Percentiles rank a stretch among this genome's conserved stretches.
Conservation (phyloP, 2,329 filamentous ascomycete species). For the Arthrobotrys sinensis region DNA sequence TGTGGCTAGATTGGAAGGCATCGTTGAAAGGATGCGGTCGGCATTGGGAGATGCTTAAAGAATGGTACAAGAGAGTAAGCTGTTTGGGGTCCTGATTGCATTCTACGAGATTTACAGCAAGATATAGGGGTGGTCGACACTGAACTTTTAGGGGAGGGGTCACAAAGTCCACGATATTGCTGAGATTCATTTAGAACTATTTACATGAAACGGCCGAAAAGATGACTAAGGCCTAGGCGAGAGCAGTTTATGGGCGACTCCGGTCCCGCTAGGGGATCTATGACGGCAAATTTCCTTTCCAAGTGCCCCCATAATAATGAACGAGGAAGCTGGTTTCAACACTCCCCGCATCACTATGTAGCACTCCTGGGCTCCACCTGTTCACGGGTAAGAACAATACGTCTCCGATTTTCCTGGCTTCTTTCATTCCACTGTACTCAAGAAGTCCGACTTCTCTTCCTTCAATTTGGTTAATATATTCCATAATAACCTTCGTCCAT, state of each 20-base stretch:
- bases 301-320: slow-evolving; percentile 28
- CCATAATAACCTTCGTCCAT: slow-evolving; percentile 38
- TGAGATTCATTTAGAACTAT: too few relatives aligned
- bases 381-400: slow-evolving; percentile 41
- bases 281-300: slow-evolving; percentile 10
- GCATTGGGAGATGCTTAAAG: too few relatives aligned
- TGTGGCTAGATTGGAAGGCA: too few relatives aligned
- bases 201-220: too few relatives aligned
- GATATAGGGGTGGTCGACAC: too few relatives aligned
- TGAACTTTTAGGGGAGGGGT: too few relatives aligned
- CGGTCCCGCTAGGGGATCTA: not conserved
- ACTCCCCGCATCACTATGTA: slow-evolving; percentile 25
- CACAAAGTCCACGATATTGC: too few relatives aligned
- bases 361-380: slow-evolving; percentile 28
- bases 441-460: slow-evolving; percentile 19
- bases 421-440: slow-evolving; percentile 32
- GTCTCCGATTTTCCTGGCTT: slow-evolving; percentile 31
- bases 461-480: slow-evolving; percentile 48
- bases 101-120: too few relatives aligned
- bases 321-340: slow-evolving; percentile 36
- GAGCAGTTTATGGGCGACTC: too few relatives aligned
- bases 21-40: too few relatives aligned
- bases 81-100: too few relatives aligned
- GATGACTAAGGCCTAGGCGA: not conserved
- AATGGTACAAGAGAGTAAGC: too few relatives aligned